Conservation (phyloP, 2,329 filamentous ascomycete species). For the Cladorrhinum sp. region DNA sequence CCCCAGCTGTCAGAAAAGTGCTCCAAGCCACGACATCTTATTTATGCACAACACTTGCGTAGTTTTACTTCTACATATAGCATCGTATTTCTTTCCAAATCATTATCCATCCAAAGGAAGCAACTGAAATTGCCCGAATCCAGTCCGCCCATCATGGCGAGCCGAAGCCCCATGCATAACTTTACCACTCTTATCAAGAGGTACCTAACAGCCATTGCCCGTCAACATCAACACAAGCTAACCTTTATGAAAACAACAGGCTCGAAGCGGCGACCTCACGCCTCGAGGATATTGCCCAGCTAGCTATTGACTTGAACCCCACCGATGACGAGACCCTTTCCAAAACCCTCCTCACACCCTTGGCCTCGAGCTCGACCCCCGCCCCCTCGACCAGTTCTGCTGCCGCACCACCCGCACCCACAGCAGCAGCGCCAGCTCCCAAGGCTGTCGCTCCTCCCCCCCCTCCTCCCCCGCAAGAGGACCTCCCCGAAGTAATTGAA, state of each 20-base stretch:
- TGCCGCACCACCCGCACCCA: conserved; percentile 30
- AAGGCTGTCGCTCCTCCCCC: conserved; percentile 45
- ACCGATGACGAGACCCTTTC: conserved; percentile 24
- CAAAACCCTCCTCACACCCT: conserved; percentile 44
- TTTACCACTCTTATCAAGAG: conserved; percentile 96
- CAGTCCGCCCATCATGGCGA: conserved; percentile 54
- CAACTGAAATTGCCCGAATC: not conserved
- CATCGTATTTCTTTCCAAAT: not conserved
- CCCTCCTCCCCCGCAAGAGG: conserved; percentile 33
- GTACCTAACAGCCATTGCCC: conserved; percentile 46
- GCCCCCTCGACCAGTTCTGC: conserved; percentile 36
- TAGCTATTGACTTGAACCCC: conserved; percentile 57
- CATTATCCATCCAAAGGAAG: not conserved
- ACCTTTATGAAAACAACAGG: conserved; percentile 51
- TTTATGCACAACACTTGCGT: not conserved
- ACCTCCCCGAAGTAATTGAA: conserved; percentile 71
- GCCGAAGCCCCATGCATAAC: conserved; percentile 81
- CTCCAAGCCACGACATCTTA: not conserved
- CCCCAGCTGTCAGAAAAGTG: not conserved
- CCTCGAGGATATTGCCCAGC: conserved; percentile 91
- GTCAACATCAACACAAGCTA: not conserved
- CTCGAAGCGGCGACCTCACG: conserved; percentile 95
- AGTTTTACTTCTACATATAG: not conserved
- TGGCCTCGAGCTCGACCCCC: conserved; percentile 33
- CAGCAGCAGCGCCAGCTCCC: conserved; percentile 27